phyloP scores from a whole-genome alignment of 176 grass and related monocot genomes.

The Calamus simplicifolius region DNA sequence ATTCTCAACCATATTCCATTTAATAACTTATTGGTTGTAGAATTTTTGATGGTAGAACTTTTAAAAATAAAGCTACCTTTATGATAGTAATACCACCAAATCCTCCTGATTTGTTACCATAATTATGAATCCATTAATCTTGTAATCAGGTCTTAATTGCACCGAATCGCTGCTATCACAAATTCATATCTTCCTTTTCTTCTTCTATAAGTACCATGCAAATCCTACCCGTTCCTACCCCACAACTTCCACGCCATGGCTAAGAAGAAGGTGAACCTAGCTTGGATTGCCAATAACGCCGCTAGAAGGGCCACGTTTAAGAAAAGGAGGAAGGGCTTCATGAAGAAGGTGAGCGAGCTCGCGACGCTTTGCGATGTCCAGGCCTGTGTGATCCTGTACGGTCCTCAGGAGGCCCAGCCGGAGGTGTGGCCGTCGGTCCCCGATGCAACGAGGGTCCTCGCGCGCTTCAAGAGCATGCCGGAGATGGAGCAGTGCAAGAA shows the following conservation, averaged over 20 bases:
- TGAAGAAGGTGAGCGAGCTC: constrained; percentile 38
- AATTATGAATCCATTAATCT: no score
- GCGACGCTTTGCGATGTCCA: constrained; percentile 19
- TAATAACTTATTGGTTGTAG: no score
- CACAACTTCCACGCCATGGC: constrained; percentile 17
- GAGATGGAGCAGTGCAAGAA: constrained; percentile 32
- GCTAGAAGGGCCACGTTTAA: constrained; percentile 9
- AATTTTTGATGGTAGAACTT: no score
- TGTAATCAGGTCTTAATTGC: no score
- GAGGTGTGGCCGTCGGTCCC: constrained; percentile 16
- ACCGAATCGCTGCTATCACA: no score
- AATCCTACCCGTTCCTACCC: background rate
- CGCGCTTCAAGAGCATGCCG: constrained; percentile 24
- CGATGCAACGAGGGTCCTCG: background rate
- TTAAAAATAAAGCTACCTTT: no score
- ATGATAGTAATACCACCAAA: no score
- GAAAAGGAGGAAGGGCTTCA: constrained; percentile 10
- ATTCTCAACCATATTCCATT: no score
- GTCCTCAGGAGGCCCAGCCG: background rate
- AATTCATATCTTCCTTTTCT: no score
- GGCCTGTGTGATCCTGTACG: constrained; percentile 21
- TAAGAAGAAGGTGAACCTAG: constrained; percentile 23
- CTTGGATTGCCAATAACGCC: constrained; percentile 15
- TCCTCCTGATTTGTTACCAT: no score
- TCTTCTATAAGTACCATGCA: no score